These are phyloP conservation scores for Prunus mira DNA, from an alignment of 306 rosid genomes.

Conservation along the genomic window DNA sequence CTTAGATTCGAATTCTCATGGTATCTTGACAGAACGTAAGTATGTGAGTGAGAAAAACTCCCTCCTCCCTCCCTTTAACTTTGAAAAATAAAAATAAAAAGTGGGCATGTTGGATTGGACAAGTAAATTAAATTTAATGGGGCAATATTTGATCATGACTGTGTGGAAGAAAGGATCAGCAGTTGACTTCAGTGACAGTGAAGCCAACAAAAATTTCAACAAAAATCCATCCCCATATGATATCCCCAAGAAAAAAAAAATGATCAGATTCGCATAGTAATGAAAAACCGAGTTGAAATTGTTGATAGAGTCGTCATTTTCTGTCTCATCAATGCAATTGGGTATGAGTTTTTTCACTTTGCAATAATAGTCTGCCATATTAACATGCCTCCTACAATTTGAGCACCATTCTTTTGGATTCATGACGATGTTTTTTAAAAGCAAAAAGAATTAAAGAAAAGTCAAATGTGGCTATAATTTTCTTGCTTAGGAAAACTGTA, in stretches of 20 bases:
- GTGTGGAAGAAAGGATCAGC: background rate
- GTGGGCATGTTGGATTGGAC: background rate
- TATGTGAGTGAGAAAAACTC: no score
- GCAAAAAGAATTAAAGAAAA: conserved; percentile 4
- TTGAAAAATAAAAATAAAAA: no score
- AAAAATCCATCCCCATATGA: conserved; percentile 8
- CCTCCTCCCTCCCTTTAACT: no score
- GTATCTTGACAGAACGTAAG: accelerated
- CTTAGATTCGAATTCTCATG: accelerated
- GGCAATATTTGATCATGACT: background rate
- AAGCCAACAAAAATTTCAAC: conserved; percentile 26
- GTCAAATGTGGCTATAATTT: conserved; percentile 38
- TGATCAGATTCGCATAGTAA: conserved; percentile 17
- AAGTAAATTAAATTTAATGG: background rate
- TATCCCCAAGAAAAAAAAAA: conserved; percentile 25
- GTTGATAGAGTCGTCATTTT: conserved; percentile 27
- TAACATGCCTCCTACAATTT: conserved; percentile 53
- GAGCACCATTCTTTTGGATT: conserved; percentile 46
- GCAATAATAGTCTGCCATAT: conserved; percentile 40
- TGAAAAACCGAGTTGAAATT: conserved; percentile 33
- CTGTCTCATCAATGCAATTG: conserved; percentile 22
- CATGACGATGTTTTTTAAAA: conserved; percentile 54
- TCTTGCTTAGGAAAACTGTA: conserved; percentile 30
- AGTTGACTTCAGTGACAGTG: background rate
- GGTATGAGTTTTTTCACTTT: background rate